Evolutionary conservation across 108 stramenopile genomes (phyloP), one percentile per base, ranked within the genome.

Genomic region (Fragilaria crotonensis): DNA sequence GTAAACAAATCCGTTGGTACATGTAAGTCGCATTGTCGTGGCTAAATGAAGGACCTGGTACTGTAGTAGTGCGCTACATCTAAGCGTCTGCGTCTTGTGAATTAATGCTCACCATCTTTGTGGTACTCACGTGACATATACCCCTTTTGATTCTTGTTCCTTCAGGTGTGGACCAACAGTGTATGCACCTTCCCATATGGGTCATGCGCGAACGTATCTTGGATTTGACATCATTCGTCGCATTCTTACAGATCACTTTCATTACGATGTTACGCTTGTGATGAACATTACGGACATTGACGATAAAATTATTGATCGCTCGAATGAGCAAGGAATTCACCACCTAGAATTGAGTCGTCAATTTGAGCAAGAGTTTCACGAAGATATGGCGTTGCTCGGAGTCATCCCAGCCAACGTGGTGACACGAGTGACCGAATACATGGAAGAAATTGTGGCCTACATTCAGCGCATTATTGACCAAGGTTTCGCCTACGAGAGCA

Each of bases 81-180:
- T n/a, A n/a, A n/a, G n/a, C n/a, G n/a, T n/a, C n/a, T n/a, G n/a
- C n/a, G n/a, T n/a, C n/a, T 71, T 62, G 70, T 71, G 60, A 64
- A 76, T 76, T 69, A 45, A 64, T 3, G 63, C 57, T 2, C 19
- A 9, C 5, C n/a, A n/a, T n/a, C 9, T 51, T 7, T 7, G n/a
- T 19, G 49, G n/a, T 20, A 17, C 49, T 17, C 23, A 18, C 14
- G 11, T 55, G 11, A 5, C 30, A 41, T 30, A 55, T 55, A 30
- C 18, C 7, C 14, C 28, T 30, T 55, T 55, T 25, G 5, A 28
- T 18, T 5, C 22, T 55, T 25, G 5, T 50, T 18, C 3, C 22
- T 90, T 94, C 76, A 92, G 80, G 59, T 99, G 99, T 64, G 99
- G 99, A 7, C 99, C 99, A 0, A 99, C 99, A 23, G 99, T 99